Evolutionary conservation across 768 basidiomycete genomes (phyloP).

Genomic region (Candolleomyces efflorescens): DNA sequence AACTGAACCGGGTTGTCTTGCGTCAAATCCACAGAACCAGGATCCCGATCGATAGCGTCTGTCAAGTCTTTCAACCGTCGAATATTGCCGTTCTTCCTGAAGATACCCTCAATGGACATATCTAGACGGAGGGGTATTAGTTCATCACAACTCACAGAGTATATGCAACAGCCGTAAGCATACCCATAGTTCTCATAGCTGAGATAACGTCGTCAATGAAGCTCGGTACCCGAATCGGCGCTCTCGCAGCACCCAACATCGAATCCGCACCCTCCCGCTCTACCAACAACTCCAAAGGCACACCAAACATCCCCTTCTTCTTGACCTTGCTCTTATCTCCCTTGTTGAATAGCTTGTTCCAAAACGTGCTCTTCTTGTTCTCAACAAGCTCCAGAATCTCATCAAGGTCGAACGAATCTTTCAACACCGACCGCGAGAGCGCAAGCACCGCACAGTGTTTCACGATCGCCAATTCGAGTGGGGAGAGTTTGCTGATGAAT

Average conservation of each 20-base stretch:
- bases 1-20: conserved; percentile 97
- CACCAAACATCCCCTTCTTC: conserved; percentile 92
- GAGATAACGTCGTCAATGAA: conserved; percentile 98
- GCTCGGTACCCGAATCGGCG: conserved; percentile 85
- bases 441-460: conserved; percentile 87
- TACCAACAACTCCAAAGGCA: conserved; percentile 89
- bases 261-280: conserved; percentile 97
- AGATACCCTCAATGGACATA: conserved; percentile 99
- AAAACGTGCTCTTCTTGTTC: conserved; percentile 89
- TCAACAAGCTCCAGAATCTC: conserved; percentile 93
- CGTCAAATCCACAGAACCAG: conserved; percentile 84
- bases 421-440: conserved; percentile 72
- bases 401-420: conserved; percentile 83
- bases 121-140: conserved; percentile 50
- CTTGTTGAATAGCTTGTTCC: conserved; percentile 90
- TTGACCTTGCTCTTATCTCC: conserved; percentile 75
- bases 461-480: conserved; percentile 84
- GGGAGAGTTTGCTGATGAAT: conserved; percentile 77
- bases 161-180: conserved; percentile 6
- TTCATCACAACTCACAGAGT: conserved; percentile 6
- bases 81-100: conserved; percentile 98
- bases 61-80: conserved; percentile 86
- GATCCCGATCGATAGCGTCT: conserved; percentile 93
- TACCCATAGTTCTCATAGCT: conserved; percentile 99
- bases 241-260: conserved; percentile 81